phyloP scores from a whole-genome alignment of 176 grass and related monocot species.

The Chloris gayana region DNA sequence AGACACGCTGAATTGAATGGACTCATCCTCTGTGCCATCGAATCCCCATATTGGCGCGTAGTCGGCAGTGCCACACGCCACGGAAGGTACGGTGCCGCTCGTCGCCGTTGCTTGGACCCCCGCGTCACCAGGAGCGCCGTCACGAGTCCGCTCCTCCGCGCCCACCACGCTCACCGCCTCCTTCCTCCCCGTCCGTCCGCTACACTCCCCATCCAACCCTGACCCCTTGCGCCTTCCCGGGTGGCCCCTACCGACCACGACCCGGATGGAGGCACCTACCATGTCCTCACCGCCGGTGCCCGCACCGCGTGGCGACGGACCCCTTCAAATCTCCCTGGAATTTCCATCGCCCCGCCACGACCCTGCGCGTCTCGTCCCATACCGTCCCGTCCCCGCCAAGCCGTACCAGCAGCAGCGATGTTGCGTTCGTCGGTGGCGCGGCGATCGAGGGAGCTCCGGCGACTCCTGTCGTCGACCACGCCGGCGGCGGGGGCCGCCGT shows the following conservation, averaged over 20 bases:
- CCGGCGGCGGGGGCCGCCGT: constrained; percentile 41
- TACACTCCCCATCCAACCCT: no score
- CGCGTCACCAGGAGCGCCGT: constrained; percentile 17
- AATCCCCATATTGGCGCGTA: background rate
- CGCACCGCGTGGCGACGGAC: constrained; percentile 35
- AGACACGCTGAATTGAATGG: background rate
- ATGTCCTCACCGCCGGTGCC: constrained; percentile 41
- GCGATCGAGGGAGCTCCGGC: constrained; percentile 61
- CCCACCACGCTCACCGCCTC: constrained; percentile 6
- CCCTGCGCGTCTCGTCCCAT: background rate
- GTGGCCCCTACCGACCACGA: background rate
- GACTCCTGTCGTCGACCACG: constrained; percentile 53
- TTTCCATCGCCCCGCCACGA: background rate
- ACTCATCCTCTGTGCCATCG: background rate
- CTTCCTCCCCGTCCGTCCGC: background rate
- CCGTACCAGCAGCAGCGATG: constrained; percentile 38
- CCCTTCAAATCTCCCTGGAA: constrained; percentile 48
- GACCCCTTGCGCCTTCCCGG: no score
- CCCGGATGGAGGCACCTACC: background rate
- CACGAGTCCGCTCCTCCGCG: constrained; percentile 40
- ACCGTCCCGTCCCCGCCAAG: background rate
- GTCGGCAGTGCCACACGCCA: background rate
- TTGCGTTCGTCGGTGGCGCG: constrained; percentile 57
- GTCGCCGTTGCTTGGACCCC: constrained; percentile 16
- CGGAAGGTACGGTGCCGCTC: background rate